Evolutionary conservation across 495 filamentous ascomycete genomes (phyloP).

Genomic region (Penicillium waksmanii): DNA sequence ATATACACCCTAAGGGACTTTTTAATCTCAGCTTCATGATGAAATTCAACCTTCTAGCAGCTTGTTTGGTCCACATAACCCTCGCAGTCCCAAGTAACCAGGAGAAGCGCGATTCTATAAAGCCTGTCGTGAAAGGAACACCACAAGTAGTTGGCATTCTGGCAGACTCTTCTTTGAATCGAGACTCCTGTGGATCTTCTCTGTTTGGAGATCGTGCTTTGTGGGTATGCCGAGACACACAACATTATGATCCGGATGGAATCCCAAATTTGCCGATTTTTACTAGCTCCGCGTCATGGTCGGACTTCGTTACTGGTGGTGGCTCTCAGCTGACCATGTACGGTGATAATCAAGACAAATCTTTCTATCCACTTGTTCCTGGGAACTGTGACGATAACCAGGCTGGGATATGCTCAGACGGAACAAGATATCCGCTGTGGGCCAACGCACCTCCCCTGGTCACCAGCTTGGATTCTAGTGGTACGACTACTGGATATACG

Average conservation of each 20-base stretch:
- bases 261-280: conserved; percentile 21
- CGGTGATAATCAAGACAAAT: conserved; percentile 23
- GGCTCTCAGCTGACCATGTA: conserved; percentile 21
- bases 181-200: conserved; percentile 35
- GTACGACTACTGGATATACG: conserved; percentile 28
- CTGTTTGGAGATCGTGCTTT: conserved; percentile 28
- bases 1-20: neutral
- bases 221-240: conserved; percentile 36
- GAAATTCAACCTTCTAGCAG: neutral
- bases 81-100: neutral
- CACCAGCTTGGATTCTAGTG: conserved; percentile 17
- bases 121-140: conserved; percentile 11
- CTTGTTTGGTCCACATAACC: neutral
- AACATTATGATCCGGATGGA: conserved; percentile 23
- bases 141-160: conserved; percentile 30
- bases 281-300: conserved; percentile 32
- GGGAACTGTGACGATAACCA: conserved; percentile 24
- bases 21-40: neutral
- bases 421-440: conserved; percentile 31
- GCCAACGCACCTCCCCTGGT: conserved; percentile 34
- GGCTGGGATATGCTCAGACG: conserved; percentile 28
- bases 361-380: conserved; percentile 30
- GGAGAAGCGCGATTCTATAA: conserved; percentile 4
- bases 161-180: conserved; percentile 31
- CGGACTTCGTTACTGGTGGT: conserved; percentile 11